Evolutionary conservation across 352 stramenopile species (phyloP).

Genomic region (Globisporangium apiculatum): DNA sequence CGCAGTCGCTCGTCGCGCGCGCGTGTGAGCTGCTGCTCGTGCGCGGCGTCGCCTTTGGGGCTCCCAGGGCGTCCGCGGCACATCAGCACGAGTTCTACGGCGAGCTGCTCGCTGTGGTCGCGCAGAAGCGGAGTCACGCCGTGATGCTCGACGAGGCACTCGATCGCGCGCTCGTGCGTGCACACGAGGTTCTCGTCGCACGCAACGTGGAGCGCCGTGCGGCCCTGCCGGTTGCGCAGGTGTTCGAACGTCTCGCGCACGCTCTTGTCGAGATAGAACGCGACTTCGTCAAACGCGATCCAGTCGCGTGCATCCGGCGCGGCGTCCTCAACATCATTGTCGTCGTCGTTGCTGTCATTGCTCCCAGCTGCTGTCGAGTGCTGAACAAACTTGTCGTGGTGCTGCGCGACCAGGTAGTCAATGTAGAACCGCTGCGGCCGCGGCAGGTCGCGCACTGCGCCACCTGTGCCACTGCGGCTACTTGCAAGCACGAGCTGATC

Average conservation of each 20-base stretch:
- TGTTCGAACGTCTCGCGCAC: conserved; percentile 62
- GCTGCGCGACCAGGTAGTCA: conserved; percentile 37
- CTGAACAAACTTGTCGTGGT: conserved; percentile 23
- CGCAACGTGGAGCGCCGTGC: conserved; percentile 58
- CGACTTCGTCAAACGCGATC: conserved; percentile 38
- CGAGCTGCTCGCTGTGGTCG: conserved; percentile 34
- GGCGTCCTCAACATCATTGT: conserved; percentile 18
- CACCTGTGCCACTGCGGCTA: conserved; percentile 3
- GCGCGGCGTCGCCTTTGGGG: conserved; percentile 28
- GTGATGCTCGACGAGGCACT: conserved; percentile 38
- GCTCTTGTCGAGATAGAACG: conserved; percentile 57
- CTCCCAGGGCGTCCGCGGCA: conserved; percentile 53
- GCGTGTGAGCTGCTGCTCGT: conserved; percentile 23
- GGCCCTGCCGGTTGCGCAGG: conserved; percentile 50
- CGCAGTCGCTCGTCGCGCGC: conserved; percentile 24
- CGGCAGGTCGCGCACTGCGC: conserved; percentile 5
- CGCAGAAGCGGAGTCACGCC: conserved; percentile 44
- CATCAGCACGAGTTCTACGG: conserved; percentile 38
- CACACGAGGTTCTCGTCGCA: conserved; percentile 82
- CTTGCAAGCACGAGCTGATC: conserved; percentile 10
- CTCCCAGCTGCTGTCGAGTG: background rate
- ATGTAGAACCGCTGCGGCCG: conserved; percentile 31
- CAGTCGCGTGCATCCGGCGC: conserved; percentile 32
- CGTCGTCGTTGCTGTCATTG: conserved; percentile 11
- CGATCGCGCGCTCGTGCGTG: conserved; percentile 63